phyloP scores from a whole-genome alignment of 345 rosid genomes.

The Firmiana major region DNA sequence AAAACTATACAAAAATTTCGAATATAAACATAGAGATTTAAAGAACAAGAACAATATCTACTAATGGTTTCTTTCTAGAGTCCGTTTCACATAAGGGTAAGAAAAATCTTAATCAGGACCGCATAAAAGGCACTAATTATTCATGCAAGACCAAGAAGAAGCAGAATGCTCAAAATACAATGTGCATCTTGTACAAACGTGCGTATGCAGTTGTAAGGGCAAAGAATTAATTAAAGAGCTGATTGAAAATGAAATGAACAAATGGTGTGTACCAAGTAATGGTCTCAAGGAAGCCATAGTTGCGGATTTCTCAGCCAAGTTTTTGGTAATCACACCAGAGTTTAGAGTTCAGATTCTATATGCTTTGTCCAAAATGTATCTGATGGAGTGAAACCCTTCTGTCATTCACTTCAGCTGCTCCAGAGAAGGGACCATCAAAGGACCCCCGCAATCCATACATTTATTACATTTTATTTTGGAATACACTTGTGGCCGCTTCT shows the following conservation, averaged over 20 bases:
- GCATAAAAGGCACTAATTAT: background rate
- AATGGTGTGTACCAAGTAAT: conserved; percentile 17
- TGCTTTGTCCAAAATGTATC: background rate
- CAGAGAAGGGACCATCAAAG: background rate
- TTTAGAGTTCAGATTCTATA: background rate
- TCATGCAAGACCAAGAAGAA: background rate
- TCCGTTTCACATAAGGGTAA: background rate
- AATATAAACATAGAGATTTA: background rate
- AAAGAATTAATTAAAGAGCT: background rate
- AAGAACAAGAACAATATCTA: background rate
- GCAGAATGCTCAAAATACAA: background rate
- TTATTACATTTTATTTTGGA: background rate
- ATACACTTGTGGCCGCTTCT: background rate
- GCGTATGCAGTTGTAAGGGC: background rate
- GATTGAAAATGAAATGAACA: background rate
- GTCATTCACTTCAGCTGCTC: background rate
- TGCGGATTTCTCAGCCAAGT: background rate
- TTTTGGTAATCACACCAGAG: background rate
- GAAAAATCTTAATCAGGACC: background rate
- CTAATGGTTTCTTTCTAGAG: background rate
- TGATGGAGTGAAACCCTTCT: background rate
- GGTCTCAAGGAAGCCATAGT: conserved; percentile 24
- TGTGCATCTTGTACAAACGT: background rate
- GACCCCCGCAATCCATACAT: background rate
- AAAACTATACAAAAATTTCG: too few relatives aligned